Percentiles rank a stretch among this genome's conserved stretches.
phyloP scores from a whole-genome alignment of 805 yeast species.

The Metschnikowia henanensis region DNA sequence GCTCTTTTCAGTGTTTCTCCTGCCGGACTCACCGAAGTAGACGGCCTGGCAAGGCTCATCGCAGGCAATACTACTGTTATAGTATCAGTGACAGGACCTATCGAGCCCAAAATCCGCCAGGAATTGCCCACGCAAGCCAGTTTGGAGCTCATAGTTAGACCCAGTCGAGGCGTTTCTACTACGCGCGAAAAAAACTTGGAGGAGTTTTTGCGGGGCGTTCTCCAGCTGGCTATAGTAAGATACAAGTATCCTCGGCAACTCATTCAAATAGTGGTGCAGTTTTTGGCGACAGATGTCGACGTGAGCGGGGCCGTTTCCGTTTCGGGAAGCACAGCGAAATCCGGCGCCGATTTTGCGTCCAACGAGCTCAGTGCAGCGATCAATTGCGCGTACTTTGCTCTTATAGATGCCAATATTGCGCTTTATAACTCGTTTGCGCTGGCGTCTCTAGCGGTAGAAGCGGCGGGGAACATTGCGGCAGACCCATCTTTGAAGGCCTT shows the following conservation, averaged over 20 bases:
- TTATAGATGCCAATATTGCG: slow-evolving; percentile 78
- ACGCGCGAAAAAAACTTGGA: slow-evolving; percentile 78
- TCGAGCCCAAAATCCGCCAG: slow-evolving; percentile 79
- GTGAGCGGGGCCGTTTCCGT: slow-evolving; percentile 15
- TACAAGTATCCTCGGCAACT: slow-evolving; percentile 75
- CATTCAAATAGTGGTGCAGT: slow-evolving; percentile 44
- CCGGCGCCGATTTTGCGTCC: slow-evolving; percentile 29
- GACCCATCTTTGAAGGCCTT: slow-evolving; percentile 51
- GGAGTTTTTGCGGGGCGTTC: slow-evolving; percentile 61
- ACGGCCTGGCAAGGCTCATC: slow-evolving; percentile 72
- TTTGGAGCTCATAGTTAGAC: slow-evolving; percentile 75
- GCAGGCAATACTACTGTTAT: slow-evolving; percentile 57
- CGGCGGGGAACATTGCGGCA: slow-evolving; percentile 26
- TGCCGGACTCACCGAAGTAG: slow-evolving; percentile 53
- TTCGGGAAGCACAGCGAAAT: slow-evolving; percentile 18
- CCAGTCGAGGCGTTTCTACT: slow-evolving; percentile 71
- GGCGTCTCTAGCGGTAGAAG: slow-evolving; percentile 36
- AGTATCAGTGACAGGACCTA: slow-evolving; percentile 86
- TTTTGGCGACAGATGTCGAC: slow-evolving; percentile 31
- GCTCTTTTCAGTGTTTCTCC: slow-evolving; percentile 22
- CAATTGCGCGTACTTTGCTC: slow-evolving; percentile 72
- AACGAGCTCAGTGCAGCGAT: slow-evolving; percentile 67
- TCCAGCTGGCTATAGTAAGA: slow-evolving; percentile 60
- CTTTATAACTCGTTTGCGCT: slow-evolving; percentile 63
- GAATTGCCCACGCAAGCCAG: slow-evolving; percentile 80